phyloP scores from a whole-genome alignment of 2,329 filamentous ascomycete species.

The Phyllosticta paracitricarpa region DNA sequence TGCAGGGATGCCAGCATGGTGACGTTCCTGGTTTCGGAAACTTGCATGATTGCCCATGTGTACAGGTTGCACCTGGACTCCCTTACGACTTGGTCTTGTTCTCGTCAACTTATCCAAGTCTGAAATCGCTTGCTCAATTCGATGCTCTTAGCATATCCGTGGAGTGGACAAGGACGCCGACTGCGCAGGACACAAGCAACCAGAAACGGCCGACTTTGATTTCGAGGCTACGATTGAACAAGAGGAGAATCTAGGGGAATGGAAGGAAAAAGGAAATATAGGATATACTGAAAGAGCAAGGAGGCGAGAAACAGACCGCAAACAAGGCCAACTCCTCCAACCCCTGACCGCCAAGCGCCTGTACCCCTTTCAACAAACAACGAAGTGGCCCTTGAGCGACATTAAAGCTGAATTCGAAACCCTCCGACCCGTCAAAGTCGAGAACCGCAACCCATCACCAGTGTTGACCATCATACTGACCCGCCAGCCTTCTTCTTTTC shows the following conservation, averaged over 20 bases:
- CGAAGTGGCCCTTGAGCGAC: neutral
- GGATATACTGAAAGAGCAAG: neutral
- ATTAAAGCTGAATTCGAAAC: neutral
- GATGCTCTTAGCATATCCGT: neutral
- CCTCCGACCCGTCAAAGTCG: neutral
- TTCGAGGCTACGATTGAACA: neutral
- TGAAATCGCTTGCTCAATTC: neutral
- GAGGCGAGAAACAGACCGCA: neutral
- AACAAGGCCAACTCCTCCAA: neutral
- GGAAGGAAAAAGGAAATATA: neutral
- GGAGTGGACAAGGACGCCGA: neutral
- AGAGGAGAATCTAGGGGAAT: neutral
- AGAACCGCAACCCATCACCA: neutral
- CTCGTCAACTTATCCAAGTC: neutral
- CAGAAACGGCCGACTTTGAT: neutral
- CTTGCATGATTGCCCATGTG: neutral
- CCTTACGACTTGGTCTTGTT: neutral
- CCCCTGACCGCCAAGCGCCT: neutral
- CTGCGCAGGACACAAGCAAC: neutral
- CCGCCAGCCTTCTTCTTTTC: neutral
- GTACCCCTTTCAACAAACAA: neutral
- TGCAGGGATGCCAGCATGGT: neutral
- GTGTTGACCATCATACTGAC: neutral
- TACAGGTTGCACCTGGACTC: neutral
- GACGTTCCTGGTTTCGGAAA: neutral